These are phyloP conservation scores for Botrytis deweyae DNA, from an alignment of 2,329 filamentous ascomycete species.

Conservation along the genomic window DNA sequence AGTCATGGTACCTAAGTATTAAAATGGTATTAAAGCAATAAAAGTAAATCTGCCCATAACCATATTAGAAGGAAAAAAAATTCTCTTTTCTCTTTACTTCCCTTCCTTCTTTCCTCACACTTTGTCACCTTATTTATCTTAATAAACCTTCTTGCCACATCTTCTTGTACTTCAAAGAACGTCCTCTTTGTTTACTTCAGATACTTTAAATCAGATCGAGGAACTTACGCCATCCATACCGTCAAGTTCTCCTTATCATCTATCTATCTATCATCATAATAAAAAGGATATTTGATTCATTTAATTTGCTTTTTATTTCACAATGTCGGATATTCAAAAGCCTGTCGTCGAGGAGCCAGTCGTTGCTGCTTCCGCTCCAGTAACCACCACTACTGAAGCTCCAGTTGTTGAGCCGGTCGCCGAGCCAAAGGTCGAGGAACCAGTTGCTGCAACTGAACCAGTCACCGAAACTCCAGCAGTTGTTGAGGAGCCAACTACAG, in stretches of 20 bases:
- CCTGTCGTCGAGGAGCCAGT: slow-evolving; percentile 53
- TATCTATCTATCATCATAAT: slow-evolving; percentile 29
- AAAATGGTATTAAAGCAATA: slow-evolving; percentile 9
- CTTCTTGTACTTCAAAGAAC: slow-evolving; percentile 7
- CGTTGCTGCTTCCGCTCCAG: slow-evolving; percentile 36
- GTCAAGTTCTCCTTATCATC: slow-evolving; percentile 24
- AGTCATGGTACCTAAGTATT: slow-evolving; percentile 15
- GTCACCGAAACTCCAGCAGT: slow-evolving; percentile 44
- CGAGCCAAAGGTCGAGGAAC: slow-evolving; percentile 41
- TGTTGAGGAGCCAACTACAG: slow-evolving; percentile 34
- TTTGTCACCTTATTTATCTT: slow-evolving; percentile 6
- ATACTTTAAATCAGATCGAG: slow-evolving; percentile 3
- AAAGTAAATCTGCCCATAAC: slow-evolving; percentile 20
- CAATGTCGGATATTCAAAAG: slow-evolving; percentile 68
- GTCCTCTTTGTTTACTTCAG: slow-evolving; percentile 14
- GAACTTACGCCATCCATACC: slow-evolving; percentile 30
- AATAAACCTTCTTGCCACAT: slow-evolving; percentile 10
- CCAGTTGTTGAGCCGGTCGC: slow-evolving; percentile 49
- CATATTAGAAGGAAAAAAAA: slow-evolving; percentile 18
- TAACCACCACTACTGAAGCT: slow-evolving; percentile 25
- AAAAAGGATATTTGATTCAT: slow-evolving; percentile 14
- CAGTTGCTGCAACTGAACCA: slow-evolving; percentile 35
- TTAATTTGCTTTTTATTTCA: slow-evolving; percentile 32
- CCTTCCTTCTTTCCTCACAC: slow-evolving; percentile 10
- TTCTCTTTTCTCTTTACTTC: not conserved